Conservation (phyloP, 768 basidiomycete species). For the Phaffia tasmanica region DNA sequence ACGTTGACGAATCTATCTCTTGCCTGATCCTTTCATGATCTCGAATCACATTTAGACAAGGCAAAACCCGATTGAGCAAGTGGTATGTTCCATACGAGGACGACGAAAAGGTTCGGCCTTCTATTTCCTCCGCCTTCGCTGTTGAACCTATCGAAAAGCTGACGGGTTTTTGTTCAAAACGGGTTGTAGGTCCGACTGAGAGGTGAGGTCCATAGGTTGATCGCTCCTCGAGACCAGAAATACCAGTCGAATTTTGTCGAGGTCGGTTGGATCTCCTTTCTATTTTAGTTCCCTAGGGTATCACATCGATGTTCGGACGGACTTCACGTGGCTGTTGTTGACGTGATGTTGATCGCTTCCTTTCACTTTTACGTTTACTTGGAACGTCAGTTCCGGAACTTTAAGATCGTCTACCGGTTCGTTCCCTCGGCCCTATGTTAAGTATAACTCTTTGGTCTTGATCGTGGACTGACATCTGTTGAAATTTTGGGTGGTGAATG, state of each 20-base stretch:
- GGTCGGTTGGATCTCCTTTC: slow-evolving; percentile 44
- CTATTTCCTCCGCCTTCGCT: background rate
- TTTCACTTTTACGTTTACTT: background rate
- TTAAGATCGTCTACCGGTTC: slow-evolving; percentile 84
- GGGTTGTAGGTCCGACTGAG: slow-evolving; percentile 68
- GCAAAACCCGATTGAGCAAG: slow-evolving; percentile 91
- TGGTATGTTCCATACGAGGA: slow-evolving; percentile 99
- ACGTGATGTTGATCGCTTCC: background rate
- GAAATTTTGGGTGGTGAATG: background rate
- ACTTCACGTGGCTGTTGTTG: slow-evolving; percentile 5
- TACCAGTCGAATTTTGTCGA: slow-evolving; percentile 99
- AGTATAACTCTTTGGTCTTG: background rate
- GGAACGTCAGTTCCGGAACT: slow-evolving; percentile 70
- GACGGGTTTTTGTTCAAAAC: background rate
- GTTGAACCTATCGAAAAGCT: background rate
- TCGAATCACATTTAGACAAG: slow-evolving; percentile 49
- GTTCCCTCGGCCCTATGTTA: background rate
- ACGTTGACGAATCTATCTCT: no score
- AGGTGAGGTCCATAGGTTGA: slow-evolving; percentile 89
- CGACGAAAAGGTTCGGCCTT: slow-evolving; percentile 73
- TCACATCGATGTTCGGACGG: slow-evolving; percentile 17
- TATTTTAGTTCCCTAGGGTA: background rate
- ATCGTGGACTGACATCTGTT: background rate
- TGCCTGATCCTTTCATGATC: background rate
- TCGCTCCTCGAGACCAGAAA: slow-evolving; percentile 95